Percentiles rank a stretch among this genome's conserved stretches.
Evolutionary conservation across 768 basidiomycete genomes (phyloP).

Genomic region (Pleurotus ostreatus): DNA sequence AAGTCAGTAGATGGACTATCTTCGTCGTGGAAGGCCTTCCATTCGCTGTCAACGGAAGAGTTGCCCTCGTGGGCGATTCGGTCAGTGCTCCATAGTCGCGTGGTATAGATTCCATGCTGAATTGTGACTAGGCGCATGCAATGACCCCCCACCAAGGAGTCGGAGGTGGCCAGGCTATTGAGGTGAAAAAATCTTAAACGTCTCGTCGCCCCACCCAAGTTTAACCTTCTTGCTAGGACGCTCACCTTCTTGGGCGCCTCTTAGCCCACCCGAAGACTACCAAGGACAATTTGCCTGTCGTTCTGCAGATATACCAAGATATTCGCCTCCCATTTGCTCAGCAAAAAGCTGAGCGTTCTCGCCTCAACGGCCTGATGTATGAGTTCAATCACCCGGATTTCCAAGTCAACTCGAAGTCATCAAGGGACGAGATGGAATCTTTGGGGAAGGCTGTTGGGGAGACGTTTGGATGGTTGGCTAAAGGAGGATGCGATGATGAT

Average conservation of each 20-base stretch:
- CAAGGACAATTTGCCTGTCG: no score
- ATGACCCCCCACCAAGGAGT: conserved; percentile 23
- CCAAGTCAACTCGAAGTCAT: neutral
- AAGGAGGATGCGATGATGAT: no score
- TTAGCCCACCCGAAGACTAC: no score
- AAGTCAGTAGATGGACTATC: conserved; percentile 34
- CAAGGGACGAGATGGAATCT: conserved; percentile 4
- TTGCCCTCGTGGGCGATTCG: no score
- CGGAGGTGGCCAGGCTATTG: conserved; percentile 22
- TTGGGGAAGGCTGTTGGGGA: no score
- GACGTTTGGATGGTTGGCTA: no score
- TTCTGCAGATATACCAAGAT: no score
- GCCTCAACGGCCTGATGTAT: conserved; percentile 16
- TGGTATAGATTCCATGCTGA: neutral
- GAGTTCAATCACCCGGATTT: conserved; percentile 15
- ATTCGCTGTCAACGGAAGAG: neutral
- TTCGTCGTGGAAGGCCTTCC: conserved; percentile 32
- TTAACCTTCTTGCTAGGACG: no score
- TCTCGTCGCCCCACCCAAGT: no score
- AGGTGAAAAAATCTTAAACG: conserved; percentile 6
- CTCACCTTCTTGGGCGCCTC: no score
- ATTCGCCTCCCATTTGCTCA: no score
- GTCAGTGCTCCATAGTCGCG: no score
- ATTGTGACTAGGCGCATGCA: conserved; percentile 16
- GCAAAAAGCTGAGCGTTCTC: neutral